Conservation (phyloP, 208 protist genomes). For the Crithidia acanthocephali region DNA sequence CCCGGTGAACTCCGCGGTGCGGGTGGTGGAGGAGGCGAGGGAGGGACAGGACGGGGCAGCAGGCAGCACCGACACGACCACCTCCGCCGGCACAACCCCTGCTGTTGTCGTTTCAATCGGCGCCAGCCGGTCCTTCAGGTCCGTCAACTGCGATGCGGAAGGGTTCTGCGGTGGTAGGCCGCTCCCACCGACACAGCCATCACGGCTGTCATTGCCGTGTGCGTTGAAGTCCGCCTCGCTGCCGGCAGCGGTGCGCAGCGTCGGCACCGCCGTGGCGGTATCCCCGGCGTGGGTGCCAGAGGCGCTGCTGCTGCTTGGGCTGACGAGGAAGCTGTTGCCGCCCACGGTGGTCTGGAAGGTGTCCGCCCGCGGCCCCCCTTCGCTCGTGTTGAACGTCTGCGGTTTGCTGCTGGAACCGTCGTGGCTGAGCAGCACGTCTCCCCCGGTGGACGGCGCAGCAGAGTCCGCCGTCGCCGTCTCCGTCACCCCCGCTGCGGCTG, state of each 20-base stretch:
- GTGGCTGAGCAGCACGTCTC: too few relatives aligned
- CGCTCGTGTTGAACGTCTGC: neutral
- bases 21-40: neutral
- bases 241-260: neutral
- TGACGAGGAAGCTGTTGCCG: slow-evolving; percentile 1
- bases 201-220: neutral
- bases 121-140: neutral
- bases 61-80: neutral
- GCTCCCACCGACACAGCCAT: too few relatives aligned
- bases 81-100: neutral
- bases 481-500: neutral
- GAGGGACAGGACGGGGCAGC: neutral
- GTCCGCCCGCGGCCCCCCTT: neutral
- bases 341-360: neutral
- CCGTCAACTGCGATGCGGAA: neutral
- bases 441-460: too few relatives aligned
- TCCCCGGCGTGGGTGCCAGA: neutral
- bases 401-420: neutral
- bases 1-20: neutral
- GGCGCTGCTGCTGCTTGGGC: slow-evolving; percentile 16
- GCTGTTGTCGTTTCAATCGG: neutral
- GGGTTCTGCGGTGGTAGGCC: neutral
- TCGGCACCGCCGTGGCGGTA: neutral
- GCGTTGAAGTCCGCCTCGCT: neutral
- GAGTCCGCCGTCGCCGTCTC: neutral